These are phyloP conservation scores for Pichia sp. DNA, from an alignment of 1,139 yeast species.

Conservation along the genomic window DNA sequence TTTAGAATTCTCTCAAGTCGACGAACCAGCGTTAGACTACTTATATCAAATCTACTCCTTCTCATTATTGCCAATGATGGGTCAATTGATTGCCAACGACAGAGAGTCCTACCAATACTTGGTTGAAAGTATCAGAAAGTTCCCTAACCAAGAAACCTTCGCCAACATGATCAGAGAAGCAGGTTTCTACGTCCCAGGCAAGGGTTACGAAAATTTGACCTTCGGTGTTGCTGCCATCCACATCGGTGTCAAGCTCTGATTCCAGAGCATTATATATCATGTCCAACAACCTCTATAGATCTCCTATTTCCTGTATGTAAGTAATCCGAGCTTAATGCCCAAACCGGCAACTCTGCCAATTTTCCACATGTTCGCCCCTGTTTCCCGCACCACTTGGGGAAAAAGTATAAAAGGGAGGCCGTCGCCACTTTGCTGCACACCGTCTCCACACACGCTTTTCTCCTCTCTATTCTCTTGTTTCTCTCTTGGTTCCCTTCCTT, in stretches of 20 bases:
- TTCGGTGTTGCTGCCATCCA: constrained; percentile 97
- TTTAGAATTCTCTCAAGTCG: constrained; percentile 91
- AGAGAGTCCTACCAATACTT: constrained; percentile 94
- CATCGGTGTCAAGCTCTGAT: constrained; percentile 79
- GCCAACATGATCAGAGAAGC: constrained; percentile 92
- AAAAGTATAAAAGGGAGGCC: constrained; percentile 12
- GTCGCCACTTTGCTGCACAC: neutral
- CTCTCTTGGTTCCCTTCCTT: constrained; percentile 10
- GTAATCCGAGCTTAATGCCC: too few relatives aligned
- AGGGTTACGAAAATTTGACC: constrained; percentile 93
- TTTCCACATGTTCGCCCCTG: too few relatives aligned
- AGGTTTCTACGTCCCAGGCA: constrained; percentile 86
- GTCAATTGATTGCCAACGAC: constrained; percentile 92
- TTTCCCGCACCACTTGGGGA: too few relatives aligned
- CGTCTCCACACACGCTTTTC: too few relatives aligned
- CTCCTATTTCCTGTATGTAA: neutral
- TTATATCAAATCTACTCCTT: constrained; percentile 88
- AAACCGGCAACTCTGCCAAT: too few relatives aligned
- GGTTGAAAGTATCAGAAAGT: constrained; percentile 89
- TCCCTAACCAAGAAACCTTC: constrained; percentile 91
- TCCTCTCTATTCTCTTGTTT: neutral
- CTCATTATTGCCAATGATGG: constrained; percentile 87
- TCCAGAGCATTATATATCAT: too few relatives aligned
- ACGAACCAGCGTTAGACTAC: constrained; percentile 70
- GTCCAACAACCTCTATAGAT: too few relatives aligned